Conservation (phyloP, 257 asterid genomes). For the Solanum tacnaense region DNA sequence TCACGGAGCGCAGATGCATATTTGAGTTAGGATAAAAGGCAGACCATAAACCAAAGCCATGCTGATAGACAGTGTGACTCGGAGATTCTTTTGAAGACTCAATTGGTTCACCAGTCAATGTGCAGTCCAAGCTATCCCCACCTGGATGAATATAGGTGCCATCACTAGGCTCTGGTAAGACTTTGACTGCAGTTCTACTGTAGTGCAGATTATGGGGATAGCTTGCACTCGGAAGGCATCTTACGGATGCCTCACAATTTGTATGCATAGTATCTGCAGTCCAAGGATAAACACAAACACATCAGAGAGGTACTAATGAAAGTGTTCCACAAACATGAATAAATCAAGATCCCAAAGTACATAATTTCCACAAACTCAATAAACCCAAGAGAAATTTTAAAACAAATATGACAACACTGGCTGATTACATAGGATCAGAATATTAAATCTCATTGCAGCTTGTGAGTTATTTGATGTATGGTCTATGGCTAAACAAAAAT, state of each 20-base stretch:
- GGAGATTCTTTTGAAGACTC: constrained; percentile 35
- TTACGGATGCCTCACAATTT: constrained; percentile 50
- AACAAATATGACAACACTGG: neutral
- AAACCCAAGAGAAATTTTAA: neutral
- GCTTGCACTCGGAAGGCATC: constrained; percentile 46
- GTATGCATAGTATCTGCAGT: constrained; percentile 41
- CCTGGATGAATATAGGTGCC: constrained; percentile 28
- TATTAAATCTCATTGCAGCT: neutral
- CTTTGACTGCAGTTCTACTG: constrained; percentile 30
- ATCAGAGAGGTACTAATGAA: neutral
- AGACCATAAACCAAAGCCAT: constrained; percentile 38
- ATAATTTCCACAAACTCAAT: neutral
- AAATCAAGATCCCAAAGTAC: neutral
- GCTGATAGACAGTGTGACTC: constrained; percentile 24
- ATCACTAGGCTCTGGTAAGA: constrained; percentile 31
- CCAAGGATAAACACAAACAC: neutral
- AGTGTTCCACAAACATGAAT: neutral
- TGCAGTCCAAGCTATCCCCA: constrained; percentile 21
- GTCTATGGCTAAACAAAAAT: neutral
- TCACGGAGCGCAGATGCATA: constrained; percentile 25
- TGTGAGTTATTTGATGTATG: neutral
- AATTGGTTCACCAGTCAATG: constrained; percentile 25
- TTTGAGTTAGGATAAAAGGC: constrained; percentile 33
- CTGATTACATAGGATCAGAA: neutral
- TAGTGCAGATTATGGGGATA: constrained; percentile 33